Base-by-base conservation (phyloP, 805 yeast species). In the Pichia californica region DNA sequence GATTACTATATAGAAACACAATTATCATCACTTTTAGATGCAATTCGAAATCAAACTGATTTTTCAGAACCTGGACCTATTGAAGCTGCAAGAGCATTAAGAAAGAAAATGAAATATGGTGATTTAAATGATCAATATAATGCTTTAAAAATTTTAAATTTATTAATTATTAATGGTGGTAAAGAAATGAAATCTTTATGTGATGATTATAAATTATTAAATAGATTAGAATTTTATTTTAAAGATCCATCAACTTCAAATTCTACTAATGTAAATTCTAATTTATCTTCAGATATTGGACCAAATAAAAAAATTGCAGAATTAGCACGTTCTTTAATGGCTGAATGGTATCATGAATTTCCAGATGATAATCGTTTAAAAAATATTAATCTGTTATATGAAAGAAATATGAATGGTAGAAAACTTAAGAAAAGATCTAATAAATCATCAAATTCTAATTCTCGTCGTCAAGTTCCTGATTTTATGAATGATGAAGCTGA, bases 71-170 rank as follows among this genome's bases (percentile, higher is more conserved):
- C 61, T 1, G 73, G 81, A 7, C 68, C 81, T 39, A 62, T 70
- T 28, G 99, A 93, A 60, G 91, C 94, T 2, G 97, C 97, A 0
- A 71, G 98, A 34, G 94, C 96, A 1, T 66, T 93, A 19, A 74
- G 99, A 40, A 93, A 93, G 69, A 79, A 81, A 55, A 66, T 93
- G 57, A 93, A 94, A 64, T 84, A 91, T 57, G 98, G 97, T n/a
- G 56, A 70, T 2, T 58, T 63, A 5, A 63, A 67, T 16, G 83
- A 82, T 51, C 95, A 86, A 59, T 53, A 74, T 41, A 75, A 85
- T 36, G 84, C 95, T 0, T 61, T 88, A 48, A 55, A 59, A 39
- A 44, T 83, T 11, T 61, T 81, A 31, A 85, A 83, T 52, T 64
- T 76, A 16, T 59, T 83, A 19, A 78, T 83, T 2, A 73, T 77